Percentiles rank a stretch among this genome's conserved stretches.
Evolutionary conservation across 2,329 filamentous ascomycete genomes (phyloP).

Genomic region (Aureobasidium sp.): DNA sequence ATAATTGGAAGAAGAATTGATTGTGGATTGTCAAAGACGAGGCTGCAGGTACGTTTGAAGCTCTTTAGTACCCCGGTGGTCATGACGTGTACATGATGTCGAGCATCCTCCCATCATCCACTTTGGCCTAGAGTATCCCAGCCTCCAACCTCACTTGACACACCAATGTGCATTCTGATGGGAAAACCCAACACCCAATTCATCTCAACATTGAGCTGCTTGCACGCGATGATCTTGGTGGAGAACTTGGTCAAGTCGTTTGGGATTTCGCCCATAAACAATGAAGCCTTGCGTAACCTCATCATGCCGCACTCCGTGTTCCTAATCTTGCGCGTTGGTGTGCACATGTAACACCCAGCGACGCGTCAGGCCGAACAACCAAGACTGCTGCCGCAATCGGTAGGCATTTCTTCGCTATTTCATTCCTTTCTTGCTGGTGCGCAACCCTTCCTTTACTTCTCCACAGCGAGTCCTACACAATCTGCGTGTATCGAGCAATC

Average conservation of each 20-base stretch:
- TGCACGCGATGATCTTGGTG: too few relatives aligned
- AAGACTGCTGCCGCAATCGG: neutral
- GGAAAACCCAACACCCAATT: too few relatives aligned
- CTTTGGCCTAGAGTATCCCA: neutral
- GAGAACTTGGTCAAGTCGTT: neutral
- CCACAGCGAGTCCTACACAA: neutral
- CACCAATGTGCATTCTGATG: neutral
- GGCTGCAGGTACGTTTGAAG: neutral
- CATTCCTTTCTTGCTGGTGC: neutral
- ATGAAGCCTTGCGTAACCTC: neutral
- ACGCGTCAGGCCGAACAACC: neutral
- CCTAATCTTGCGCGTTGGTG: neutral
- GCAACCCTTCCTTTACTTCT: neutral
- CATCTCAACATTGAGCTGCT: too few relatives aligned
- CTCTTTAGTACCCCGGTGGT: neutral
- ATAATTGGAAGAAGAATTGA: neutral
- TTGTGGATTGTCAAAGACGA: neutral
- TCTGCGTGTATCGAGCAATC: neutral
- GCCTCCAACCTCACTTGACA: neutral
- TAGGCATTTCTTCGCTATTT: neutral
- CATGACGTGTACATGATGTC: neutral
- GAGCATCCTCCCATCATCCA: neutral
- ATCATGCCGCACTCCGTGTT: too few relatives aligned
- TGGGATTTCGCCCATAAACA: neutral
- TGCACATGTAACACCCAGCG: neutral